Base-by-base conservation (phyloP, 306 rosid genomes). In the Comarum palustre region DNA sequence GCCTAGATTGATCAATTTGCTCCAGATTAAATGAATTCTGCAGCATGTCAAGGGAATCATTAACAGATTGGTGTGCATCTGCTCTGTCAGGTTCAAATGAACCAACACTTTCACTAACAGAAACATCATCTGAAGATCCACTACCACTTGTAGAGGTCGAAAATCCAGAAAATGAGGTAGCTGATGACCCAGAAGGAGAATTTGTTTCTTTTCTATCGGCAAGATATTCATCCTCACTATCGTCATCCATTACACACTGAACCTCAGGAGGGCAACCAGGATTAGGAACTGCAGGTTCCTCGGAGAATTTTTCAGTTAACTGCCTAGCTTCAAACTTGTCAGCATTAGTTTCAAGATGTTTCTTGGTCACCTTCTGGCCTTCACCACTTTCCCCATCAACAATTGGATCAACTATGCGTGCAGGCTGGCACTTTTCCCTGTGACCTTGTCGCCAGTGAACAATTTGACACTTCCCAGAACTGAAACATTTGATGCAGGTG, bases 361-460 rank as follows among this genome's bases (percentile, higher is more conserved):
- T 88, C 68, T 82, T 83, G 47, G 63, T 69, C 66, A 68, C 73
- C 65, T 81, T 80, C 72, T 48, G 78, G 73, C 68, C 82, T 52
- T 62, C 46, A 81, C 74, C 84, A 67, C 69, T 81, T 43, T 68
- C 77, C 50, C 14, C 67, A 29, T 66, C 83, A 78, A 72, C 45
- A 74, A 36, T 73, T 47, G 4, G 68, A 22, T 73, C 60, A 64
- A 57, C 36, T 52, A 22, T 66, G 68, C 32, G 76, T 31, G 87
- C 86, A 80, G 95, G 95, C 69, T 31, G 87, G 68, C 99, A 94
- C 48, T 94, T 91, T 34, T 82, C 88, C 82, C 82, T 94, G 85
- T 94, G 97, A 42, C 99, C 99, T 83, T 85, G 96, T 50, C 93
- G 87, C 99, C 97, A 94, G 78, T 94, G 98, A 75, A 85, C 68